Evolutionary conservation across 2,329 filamentous ascomycete species (phyloP).

Genomic region (Cephalotrichum gorgonifer): DNA sequence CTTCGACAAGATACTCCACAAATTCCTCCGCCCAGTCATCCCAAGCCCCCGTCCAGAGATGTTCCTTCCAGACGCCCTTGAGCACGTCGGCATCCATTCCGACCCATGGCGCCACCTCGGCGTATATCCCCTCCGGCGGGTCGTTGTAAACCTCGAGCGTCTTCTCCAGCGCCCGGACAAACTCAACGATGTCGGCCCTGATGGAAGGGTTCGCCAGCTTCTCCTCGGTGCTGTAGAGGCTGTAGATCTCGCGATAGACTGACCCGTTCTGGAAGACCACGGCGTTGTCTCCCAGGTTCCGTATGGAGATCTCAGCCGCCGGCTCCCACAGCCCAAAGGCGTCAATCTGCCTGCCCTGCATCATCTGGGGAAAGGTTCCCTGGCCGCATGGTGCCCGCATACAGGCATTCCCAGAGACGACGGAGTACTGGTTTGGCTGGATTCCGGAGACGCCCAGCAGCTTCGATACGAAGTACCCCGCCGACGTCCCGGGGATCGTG

Average conservation of each 20-base stretch:
- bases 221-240: conserved; percentile 6
- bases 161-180: conserved; percentile 6
- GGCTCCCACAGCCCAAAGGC: conserved; percentile 8
- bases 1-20: conserved; percentile 5
- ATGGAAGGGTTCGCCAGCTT: conserved; percentile 6
- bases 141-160: conserved; percentile 3
- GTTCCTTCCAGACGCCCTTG: conserved; percentile 5
- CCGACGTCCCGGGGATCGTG: conserved; percentile 6
- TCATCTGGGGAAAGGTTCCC: conserved; percentile 3
- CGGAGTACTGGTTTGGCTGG: conserved; percentile 2
- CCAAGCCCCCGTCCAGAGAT: conserved; percentile 5
- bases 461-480: conserved; percentile 8
- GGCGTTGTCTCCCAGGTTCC: conserved; percentile 4
- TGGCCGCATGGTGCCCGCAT: conserved; percentile 3
- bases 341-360: conserved; percentile 5
- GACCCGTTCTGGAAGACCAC: conserved; percentile 7
- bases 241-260: conserved; percentile 7
- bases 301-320: conserved; percentile 3
- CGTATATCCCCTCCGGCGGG: conserved; percentile 1
- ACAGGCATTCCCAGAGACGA: conserved; percentile 3
- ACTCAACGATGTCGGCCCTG: conserved; percentile 7
- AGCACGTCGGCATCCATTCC: conserved; percentile 1
- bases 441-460: conserved; percentile 5
- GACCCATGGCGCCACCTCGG: conserved; percentile 2
- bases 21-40: conserved; percentile 5